These are phyloP conservation scores for Pseudocercospora fijiensis DNA, from an alignment of 2,329 filamentous ascomycete genomes.

Conservation along the genomic window DNA sequence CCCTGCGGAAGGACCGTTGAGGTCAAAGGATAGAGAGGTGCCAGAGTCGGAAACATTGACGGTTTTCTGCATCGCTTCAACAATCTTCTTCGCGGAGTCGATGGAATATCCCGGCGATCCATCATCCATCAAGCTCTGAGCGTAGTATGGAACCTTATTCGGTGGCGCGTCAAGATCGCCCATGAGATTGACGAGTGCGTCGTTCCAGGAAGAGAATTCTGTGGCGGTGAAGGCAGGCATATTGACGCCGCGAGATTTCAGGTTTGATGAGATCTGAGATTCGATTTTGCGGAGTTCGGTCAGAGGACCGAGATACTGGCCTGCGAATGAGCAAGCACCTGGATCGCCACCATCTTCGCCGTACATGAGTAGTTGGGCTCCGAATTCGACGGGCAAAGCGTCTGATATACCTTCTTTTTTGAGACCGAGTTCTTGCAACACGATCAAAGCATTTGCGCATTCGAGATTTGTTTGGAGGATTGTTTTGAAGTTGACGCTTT, in stretches of 20 bases:
- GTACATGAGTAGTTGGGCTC: conserved; percentile 19
- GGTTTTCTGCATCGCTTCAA: conserved; percentile 16
- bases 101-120: conserved; percentile 16
- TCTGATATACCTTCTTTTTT: background rate
- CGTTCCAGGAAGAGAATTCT: conserved; percentile 17
- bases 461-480: conserved; percentile 18
- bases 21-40: conserved; percentile 22
- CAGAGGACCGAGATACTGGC: conserved; percentile 19
- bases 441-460: conserved; percentile 18
- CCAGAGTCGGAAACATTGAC: conserved; percentile 10
- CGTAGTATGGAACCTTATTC: conserved; percentile 22
- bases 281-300: conserved; percentile 10
- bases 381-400: conserved; percentile 13
- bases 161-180: conserved; percentile 20
- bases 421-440: conserved; percentile 16
- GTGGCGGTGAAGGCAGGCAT: conserved; percentile 14
- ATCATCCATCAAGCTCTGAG: conserved; percentile 20
- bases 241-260: conserved; percentile 8
- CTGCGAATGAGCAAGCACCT: conserved; percentile 19
- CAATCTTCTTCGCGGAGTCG: conserved; percentile 7
- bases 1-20: conserved; percentile 16
- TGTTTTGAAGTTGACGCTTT: conserved; percentile 20
- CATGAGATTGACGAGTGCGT: conserved; percentile 21
- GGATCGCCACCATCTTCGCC: conserved; percentile 14
- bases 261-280: conserved; percentile 3